phyloP scores from a whole-genome alignment of 306 rosid species.

The Rosa rugosa region DNA sequence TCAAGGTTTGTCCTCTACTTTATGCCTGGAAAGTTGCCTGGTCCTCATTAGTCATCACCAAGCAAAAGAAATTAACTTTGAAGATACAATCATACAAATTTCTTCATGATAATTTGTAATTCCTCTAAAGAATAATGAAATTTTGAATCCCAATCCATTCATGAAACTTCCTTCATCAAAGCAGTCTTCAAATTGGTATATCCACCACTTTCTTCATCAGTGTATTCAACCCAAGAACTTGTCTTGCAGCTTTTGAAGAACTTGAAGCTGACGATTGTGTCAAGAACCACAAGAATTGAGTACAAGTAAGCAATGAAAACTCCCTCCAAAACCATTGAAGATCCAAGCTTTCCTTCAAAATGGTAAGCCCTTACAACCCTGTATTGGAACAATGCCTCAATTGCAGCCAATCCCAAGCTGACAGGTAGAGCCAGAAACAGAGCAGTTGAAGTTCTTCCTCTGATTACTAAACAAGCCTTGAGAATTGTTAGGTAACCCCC shows the following conservation, averaged over 20 bases:
- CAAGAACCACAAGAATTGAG: slow-evolving; percentile 70
- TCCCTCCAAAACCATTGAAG: slow-evolving; percentile 57
- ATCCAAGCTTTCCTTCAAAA: slow-evolving; percentile 29
- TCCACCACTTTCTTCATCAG: slow-evolving; percentile 35
- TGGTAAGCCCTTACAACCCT: slow-evolving; percentile 53
- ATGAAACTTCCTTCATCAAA: slow-evolving; percentile 46
- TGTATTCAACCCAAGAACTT: slow-evolving; percentile 31
- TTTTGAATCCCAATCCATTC: slow-evolving; percentile 15
- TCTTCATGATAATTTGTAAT: background rate
- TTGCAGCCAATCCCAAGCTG: slow-evolving; percentile 62
- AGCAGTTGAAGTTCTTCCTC: slow-evolving; percentile 71
- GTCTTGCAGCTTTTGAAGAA: slow-evolving; percentile 61
- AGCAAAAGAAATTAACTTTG: slow-evolving; percentile 15
- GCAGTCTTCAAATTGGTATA: slow-evolving; percentile 24
- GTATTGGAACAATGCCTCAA: slow-evolving; percentile 84
- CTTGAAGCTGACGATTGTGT: slow-evolving; percentile 62
- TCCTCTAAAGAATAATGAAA: background rate
- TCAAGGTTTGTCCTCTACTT: slow-evolving; percentile 4
- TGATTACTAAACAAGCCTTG: slow-evolving; percentile 63
- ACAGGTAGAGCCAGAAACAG: slow-evolving; percentile 71
- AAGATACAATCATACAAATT: slow-evolving; percentile 14
- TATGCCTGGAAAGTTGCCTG: slow-evolving; percentile 17
- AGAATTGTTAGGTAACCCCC: slow-evolving; percentile 73
- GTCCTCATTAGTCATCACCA: slow-evolving; percentile 1
- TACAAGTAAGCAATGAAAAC: slow-evolving; percentile 71